phyloP scores from a whole-genome alignment of 2,329 filamentous ascomycete genomes.

The Teratosphaeriaceae sp. region DNA sequence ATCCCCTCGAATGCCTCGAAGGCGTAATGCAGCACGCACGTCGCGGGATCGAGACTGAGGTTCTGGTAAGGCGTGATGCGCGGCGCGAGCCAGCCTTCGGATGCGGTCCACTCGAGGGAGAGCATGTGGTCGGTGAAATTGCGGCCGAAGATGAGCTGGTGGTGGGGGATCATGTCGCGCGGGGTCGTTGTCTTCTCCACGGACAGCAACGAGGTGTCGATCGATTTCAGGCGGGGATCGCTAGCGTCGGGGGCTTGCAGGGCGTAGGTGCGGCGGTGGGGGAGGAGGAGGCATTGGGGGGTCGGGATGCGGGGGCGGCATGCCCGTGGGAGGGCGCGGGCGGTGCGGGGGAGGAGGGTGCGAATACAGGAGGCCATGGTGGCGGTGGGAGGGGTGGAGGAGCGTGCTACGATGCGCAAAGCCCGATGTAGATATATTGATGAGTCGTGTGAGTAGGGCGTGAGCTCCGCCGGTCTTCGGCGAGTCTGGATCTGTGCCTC shows the following conservation, averaged over 20 bases:
- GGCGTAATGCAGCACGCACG: conserved; percentile 97
- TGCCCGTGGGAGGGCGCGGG: conserved; percentile 2
- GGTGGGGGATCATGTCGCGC: conserved; percentile 64
- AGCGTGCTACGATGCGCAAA: neutral
- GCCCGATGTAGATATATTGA: neutral
- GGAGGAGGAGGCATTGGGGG: conserved; percentile 1
- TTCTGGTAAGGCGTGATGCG: conserved; percentile 93
- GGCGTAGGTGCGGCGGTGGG: conserved; percentile 4
- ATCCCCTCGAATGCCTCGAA: conserved; percentile 98
- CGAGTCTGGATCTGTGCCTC: neutral
- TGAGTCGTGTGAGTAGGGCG: conserved; percentile 1
- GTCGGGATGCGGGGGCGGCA: neutral
- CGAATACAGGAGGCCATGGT: conserved; percentile 12
- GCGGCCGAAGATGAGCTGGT: conserved; percentile 82
- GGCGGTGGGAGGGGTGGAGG: neutral
- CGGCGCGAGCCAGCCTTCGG: conserved; percentile 74
- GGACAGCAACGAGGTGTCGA: conserved; percentile 71
- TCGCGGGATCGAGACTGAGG: conserved; percentile 90
- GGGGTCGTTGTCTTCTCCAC: conserved; percentile 70
- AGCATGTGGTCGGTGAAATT: conserved; percentile 99
- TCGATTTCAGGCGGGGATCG: conserved; percentile 52
- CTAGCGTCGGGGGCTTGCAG: conserved; percentile 40
- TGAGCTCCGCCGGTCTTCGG: neutral
- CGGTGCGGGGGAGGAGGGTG: conserved; percentile 6
- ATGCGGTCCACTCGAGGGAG: conserved; percentile 83